Evolutionary conservation across 768 basidiomycete genomes (phyloP), one percentile per base, ranked within the genome.

Genomic region (Amanita molliuscula): DNA sequence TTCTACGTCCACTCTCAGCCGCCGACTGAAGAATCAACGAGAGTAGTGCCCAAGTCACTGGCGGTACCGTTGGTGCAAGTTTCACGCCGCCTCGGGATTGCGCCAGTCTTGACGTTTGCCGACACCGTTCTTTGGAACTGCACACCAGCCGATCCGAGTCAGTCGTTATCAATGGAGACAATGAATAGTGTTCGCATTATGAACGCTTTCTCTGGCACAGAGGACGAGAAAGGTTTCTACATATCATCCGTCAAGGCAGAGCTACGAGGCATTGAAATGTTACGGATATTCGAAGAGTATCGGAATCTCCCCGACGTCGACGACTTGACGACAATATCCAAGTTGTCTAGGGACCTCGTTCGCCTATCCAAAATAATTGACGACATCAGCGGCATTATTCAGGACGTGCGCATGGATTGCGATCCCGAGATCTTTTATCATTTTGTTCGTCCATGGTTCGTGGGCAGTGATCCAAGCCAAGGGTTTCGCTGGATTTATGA

Each of bases 51-150:
- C 2, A 73, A 77, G 52, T 75, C 84, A 8, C 70, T 99, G 35
- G 76, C 89, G 1, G 65, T 88, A 20, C 94, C 95, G 0, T 73
- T 96, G 25, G 76, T 88, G 25, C 60, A 74, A 15, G 80, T 95
- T 42, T 95, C 91, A 11, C 74, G 74, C 8, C 65, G 75, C 46
- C 75, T 99, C 36, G 81, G 80, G 46, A 82, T 94, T n/a, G 92
- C 94, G 5, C 95, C 95, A 3, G 79, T 99, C 54, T 72, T 97
- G 55, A 99, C 94, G 0, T 99, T 92, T 61, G 88, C 94, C 23
- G 95, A 96, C 62, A 92, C 89, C 15, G 94, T 99, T 11, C 75
- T 98, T 1, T 99, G 91, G 90, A 96, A 97, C 62, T 85, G 79
- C 75, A 79, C 80, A 33, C 70, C 78, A 37, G 61, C 77, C 48